Conservation (phyloP, 1,139 yeast genomes). For the Diutina siamensis region DNA sequence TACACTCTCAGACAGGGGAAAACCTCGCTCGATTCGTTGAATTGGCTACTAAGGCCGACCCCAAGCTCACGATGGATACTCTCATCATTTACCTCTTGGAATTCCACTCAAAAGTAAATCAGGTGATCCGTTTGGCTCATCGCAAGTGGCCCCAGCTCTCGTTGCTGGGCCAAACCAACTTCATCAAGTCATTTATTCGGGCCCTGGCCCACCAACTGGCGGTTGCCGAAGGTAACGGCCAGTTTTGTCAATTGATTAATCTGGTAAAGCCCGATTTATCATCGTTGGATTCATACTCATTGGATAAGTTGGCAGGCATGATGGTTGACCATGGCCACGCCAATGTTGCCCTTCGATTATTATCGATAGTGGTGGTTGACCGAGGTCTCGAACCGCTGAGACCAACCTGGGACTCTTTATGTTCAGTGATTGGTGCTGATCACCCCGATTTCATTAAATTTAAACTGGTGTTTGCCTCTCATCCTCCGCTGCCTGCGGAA, state of each 20-base stretch:
- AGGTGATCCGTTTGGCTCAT: background rate
- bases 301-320: background rate
- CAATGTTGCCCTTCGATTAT: background rate
- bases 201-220: background rate
- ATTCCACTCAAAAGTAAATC: too few species aligned
- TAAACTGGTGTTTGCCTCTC: slow-evolving; percentile 1
- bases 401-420: background rate
- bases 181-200: background rate
- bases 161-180: background rate
- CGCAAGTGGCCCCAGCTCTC: background rate
- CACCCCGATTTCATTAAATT: background rate
- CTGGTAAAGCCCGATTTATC: background rate
- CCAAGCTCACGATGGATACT: background rate
- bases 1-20: background rate
- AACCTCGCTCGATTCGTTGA: background rate
- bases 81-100: background rate
- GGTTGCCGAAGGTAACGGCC: too few species aligned
- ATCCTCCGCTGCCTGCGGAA: background rate
- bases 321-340: background rate
- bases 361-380: background rate
- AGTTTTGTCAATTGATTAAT: background rate
- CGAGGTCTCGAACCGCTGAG: background rate
- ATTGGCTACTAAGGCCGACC: background rate
- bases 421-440: background rate
- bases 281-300: background rate